Evolutionary conservation across 305 asterid species (phyloP).

Genomic region (Solanum hybrid): DNA sequence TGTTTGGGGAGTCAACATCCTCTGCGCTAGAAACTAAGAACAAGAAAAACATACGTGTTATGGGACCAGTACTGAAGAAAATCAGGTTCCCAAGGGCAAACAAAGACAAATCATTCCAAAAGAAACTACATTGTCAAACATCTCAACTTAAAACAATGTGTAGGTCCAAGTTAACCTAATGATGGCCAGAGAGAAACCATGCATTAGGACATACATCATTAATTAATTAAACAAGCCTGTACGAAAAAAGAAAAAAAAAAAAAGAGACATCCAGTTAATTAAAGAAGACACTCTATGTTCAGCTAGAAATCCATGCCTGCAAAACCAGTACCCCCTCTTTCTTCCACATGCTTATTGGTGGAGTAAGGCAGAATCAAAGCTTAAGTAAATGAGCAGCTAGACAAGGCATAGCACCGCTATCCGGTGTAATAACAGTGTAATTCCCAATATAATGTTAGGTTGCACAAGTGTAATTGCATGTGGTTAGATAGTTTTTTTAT

Average conservation of each 20-base stretch:
- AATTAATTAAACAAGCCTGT: not conserved
- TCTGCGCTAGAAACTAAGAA: constrained; percentile 55
- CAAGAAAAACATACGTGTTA: not conserved
- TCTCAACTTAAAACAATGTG: not conserved
- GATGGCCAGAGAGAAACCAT: not conserved
- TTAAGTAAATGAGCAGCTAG: not conserved
- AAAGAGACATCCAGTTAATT: not conserved
- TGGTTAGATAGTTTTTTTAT: not conserved
- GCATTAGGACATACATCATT: not conserved
- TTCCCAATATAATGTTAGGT: not conserved
- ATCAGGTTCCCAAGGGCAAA: not conserved
- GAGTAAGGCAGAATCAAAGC: not conserved
- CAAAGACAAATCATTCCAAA: not conserved
- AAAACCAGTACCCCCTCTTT: not conserved
- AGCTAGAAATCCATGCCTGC: not conserved
- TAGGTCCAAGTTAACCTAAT: not conserved
- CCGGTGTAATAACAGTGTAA: not conserved
- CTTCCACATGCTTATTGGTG: not conserved
- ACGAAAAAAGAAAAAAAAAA: not conserved
- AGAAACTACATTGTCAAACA: not conserved
- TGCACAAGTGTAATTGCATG: not conserved
- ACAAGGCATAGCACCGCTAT: not conserved
- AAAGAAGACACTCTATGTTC: not conserved
- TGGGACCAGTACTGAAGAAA: not conserved
- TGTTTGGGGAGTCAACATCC: constrained; percentile 54